Evolutionary conservation across 129 eudicot species (phyloP), one percentile per base, ranked within the genome.

Genomic region (Oenanthe sinensis): DNA sequence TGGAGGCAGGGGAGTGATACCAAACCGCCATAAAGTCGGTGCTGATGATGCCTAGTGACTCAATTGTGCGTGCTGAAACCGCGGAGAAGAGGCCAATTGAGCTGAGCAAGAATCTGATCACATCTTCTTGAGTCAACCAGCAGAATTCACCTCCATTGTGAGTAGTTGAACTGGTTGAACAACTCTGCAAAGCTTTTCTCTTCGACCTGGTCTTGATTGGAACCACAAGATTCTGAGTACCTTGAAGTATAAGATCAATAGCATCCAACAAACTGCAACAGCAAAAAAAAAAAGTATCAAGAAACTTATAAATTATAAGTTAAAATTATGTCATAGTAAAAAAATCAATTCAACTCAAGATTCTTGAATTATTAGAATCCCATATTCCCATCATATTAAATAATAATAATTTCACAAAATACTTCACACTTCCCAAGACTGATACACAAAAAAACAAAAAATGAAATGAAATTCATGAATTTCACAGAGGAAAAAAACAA

Each of bases 101-200:
- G 81, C 88, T 87, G 40, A 93, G 81, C 26, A 93, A 79, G 89
- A 90, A 93, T 22, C 92, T 58, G n/a, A 90, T 78, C 14, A 93
- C 86, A 54, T 93, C 98, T 79, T 90, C 96, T 77, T 89, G 97
- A 6, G 98, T 90, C 68, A 93, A 68, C 97, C 98, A 93, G 72
- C 98, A 93, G 82, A 79, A 93, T 81, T 90, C 91, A 8, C 50
- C 84, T 54, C 90, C 88, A 60, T 83, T 87, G 81, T 89, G 95
- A 65, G 68, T 67, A 10, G 91, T 85, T 7, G 84, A 86, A 74
- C 81, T 77, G 47, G 43, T 63, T 36, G 87, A 63, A 20, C 76
- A 55, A 79, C 80, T 80, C 26, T 74, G 80, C 1, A 72, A 84
- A 13, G 37, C 74, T 48, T 87, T 88, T 62, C 88, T 79, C 79